Evolutionary conservation across 2,329 filamentous ascomycete genomes (phyloP), one percentile per base, ranked within the genome.

Genomic region (Myriosclerotinia duriaeana): DNA sequence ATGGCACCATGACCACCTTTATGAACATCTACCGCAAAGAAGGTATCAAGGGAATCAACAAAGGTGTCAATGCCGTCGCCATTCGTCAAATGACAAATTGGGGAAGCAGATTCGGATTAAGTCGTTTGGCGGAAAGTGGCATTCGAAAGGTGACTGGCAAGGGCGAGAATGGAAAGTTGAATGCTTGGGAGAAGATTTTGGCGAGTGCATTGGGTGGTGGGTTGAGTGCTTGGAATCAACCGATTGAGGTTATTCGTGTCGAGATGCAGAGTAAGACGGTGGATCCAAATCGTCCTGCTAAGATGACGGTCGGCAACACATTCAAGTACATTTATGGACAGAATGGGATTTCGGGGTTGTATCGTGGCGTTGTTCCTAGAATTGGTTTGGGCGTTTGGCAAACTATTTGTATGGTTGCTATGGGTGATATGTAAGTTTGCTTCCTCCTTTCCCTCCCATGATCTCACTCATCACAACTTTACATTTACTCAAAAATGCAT

Each of bases 231-330:
- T 99, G 95, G 95, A 99, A 99, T 82, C 95, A 99, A 85, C 95
- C 95, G 70, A 99, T 99, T 78, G 95, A 99, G 87, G 95, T 99
- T 78, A 97, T 99, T 78, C 92, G 95, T 71, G 94, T 99, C 69
- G 95, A 99, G 87, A 97, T 99, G 92, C 95, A 99, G 88, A 96
- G 92, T 83, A 98, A 97, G 89, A 97, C 90, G 75, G 92, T 91
- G 75, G 95, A 99, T 78, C 93, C 95, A 69, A 98, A 98, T 84
- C 90, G 95, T 63, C 95, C 95, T 74, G 97, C 97, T 88, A 99
- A 99, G 84, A 89, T 99, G 90, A 98, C 93, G 61, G 95, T 99
- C 70, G 91, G 89, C 74, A 97, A 93, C 80, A 89, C 88, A 66
- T 84, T 87, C 79, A 83, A 78, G 75, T 99, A 99, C 82, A 98